phyloP scores from a whole-genome alignment of 106 monocot genomes.

The Dendrobium catenatum region DNA sequence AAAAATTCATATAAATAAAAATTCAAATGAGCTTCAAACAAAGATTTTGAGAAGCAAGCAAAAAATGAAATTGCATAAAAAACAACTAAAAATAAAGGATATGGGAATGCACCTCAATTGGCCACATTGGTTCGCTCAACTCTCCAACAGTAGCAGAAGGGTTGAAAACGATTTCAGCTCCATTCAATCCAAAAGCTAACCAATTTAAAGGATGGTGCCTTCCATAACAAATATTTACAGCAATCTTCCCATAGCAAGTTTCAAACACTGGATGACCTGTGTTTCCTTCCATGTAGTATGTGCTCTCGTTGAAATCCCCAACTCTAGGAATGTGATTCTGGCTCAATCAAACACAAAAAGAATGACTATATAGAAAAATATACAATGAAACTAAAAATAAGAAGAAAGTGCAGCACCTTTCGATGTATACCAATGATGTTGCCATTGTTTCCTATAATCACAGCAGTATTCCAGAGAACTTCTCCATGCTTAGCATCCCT shows the following conservation, averaged over 20 bases:
- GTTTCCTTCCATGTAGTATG: conserved; percentile 95
- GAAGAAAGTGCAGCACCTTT: conserved; percentile 37
- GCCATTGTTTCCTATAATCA: conserved; percentile 88
- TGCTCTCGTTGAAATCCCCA: conserved; percentile 96
- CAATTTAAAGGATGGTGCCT: conserved; percentile 94
- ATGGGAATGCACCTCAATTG: conserved; percentile 60
- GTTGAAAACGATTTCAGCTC: conserved; percentile 98
- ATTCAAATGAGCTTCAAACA: too few relatives aligned
- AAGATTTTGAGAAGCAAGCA: neutral
- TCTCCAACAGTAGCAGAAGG: conserved; percentile 98
- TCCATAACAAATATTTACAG: conserved; percentile 91
- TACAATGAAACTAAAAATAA: neutral
- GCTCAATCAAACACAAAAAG: conserved; percentile 6
- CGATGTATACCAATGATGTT: conserved; percentile 91
- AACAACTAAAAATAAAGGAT: neutral
- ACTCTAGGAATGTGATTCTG: conserved; percentile 99
- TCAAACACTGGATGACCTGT: conserved; percentile 95
- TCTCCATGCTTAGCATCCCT: conserved; percentile 90
- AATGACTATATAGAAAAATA: neutral
- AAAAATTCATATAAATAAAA: too few relatives aligned
- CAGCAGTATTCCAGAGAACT: conserved; percentile 88
- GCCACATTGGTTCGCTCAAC: conserved; percentile 97
- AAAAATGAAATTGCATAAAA: neutral
- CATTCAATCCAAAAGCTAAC: conserved; percentile 89
- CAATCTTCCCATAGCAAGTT: conserved; percentile 88